Percentiles rank a stretch among this genome's conserved stretches.
Conservation (phyloP, 208 protist genomes). For the Acanthamoeba polyphaga region DNA sequence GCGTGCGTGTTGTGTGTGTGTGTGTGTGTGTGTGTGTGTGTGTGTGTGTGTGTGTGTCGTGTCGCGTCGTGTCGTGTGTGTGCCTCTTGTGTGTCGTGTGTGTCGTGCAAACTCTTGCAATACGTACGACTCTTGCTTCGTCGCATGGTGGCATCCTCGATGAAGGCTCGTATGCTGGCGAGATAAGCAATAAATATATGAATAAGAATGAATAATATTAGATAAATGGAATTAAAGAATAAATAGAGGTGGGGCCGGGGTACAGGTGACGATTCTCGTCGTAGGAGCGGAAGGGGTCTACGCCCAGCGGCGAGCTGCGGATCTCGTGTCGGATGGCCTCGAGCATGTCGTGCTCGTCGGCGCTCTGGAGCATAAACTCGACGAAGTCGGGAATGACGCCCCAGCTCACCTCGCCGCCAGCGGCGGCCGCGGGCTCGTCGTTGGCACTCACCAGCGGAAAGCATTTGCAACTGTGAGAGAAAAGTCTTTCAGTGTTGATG, state of each 20-base stretch:
- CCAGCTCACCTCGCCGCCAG: not conserved
- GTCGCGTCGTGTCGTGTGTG: no score
- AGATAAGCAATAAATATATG: no score
- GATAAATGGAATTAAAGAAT: not conserved
- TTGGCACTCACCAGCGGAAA: not conserved
- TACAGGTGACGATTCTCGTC: slow-evolving; percentile 19
- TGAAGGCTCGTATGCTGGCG: not conserved
- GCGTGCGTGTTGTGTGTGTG: no score
- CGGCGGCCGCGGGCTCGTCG: not conserved
- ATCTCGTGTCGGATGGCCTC: not conserved
- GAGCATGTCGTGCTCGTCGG: not conserved
- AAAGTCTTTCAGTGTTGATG: not conserved
- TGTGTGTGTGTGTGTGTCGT: no score
- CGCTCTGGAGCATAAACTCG: not conserved
- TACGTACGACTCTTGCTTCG: not conserved
- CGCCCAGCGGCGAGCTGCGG: not conserved
- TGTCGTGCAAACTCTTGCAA: no score
- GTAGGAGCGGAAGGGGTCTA: slow-evolving; percentile 8
- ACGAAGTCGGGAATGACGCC: slow-evolving; percentile 7
- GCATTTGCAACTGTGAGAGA: not conserved
- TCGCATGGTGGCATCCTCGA: not conserved
- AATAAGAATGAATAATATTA: no score
- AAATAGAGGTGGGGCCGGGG: not conserved
- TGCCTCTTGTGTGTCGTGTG: no score
- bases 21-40: no score